Evolutionary conservation across 2,329 filamentous ascomycete species (phyloP).

Genomic region (Fusarium tuaranense): DNA sequence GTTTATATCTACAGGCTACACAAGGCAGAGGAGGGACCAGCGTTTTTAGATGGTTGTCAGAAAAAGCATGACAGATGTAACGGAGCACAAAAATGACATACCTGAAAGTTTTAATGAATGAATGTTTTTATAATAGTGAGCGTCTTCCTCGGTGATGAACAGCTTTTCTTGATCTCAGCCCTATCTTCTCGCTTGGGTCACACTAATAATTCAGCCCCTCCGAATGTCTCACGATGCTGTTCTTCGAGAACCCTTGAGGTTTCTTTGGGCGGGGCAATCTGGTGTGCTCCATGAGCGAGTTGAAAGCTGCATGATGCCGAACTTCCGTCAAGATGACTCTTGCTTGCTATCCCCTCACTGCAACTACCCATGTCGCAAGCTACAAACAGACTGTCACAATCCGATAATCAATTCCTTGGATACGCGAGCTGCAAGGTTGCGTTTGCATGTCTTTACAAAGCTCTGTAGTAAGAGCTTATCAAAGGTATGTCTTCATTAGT

Average conservation of each 20-base stretch:
- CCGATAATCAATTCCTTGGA: background rate
- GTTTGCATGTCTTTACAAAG: background rate
- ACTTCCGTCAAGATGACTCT: conserved; percentile 34
- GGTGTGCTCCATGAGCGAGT: background rate
- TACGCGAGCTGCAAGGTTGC: background rate
- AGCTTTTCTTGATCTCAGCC: background rate
- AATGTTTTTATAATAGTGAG: background rate
- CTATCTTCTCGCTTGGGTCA: background rate
- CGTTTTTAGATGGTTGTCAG: conserved; percentile 45
- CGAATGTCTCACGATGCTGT: background rate
- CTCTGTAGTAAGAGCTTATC: conserved; percentile 17
- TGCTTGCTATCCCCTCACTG: background rate
- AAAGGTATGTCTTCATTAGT: conserved; percentile 28
- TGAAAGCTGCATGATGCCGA: conserved; percentile 19
- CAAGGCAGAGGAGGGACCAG: conserved; percentile 40
- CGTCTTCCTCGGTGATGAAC: background rate
- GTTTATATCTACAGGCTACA: conserved; percentile 38
- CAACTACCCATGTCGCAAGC: background rate
- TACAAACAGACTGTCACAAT: background rate
- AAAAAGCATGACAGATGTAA: conserved; percentile 46
- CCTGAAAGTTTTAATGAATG: conserved; percentile 42
- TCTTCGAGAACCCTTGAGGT: background rate
- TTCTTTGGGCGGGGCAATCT: background rate
- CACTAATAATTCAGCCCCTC: background rate
- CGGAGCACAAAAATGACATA: conserved; percentile 46